Evolutionary conservation across 805 yeast genomes (phyloP).

Genomic region (Spathaspora passalidarum): DNA sequence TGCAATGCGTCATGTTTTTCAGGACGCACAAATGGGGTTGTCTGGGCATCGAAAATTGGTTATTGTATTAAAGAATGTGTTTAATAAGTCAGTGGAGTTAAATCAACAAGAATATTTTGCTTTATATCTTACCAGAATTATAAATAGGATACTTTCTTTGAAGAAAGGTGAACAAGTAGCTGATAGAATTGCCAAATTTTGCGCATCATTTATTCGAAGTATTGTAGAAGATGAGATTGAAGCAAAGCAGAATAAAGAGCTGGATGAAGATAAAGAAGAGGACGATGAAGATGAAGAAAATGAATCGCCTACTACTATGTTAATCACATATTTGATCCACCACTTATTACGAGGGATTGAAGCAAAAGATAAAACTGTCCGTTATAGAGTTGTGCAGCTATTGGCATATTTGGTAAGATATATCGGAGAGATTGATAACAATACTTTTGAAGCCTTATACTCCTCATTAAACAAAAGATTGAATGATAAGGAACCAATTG

Average conservation of each 20-base stretch:
- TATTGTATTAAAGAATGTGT: constrained; percentile 57
- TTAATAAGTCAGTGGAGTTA: constrained; percentile 50
- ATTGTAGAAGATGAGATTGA: constrained; percentile 31
- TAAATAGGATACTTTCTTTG: constrained; percentile 63
- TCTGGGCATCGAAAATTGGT: constrained; percentile 78
- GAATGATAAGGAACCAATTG: constrained; percentile 70
- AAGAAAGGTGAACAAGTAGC: constrained; percentile 71
- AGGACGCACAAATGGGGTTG: constrained; percentile 70
- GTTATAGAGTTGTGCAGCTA: constrained; percentile 77
- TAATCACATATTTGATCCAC: constrained; percentile 58
- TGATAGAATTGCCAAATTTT: constrained; percentile 71
- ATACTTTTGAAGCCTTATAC: constrained; percentile 60
- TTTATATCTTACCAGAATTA: constrained; percentile 53
- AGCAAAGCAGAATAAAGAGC: constrained; percentile 7
- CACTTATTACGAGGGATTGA: constrained; percentile 77
- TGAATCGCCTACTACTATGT: constrained; percentile 44
- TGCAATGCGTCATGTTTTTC: constrained; percentile 67
- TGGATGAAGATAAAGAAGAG: constrained; percentile 16
- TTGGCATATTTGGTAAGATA: constrained; percentile 68
- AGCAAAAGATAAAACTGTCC: constrained; percentile 70
- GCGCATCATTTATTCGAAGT: constrained; percentile 55
- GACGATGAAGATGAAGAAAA: constrained; percentile 29
- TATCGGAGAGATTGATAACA: constrained; percentile 73
- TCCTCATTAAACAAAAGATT: constrained; percentile 61
- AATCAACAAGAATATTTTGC: constrained; percentile 59